These are phyloP conservation scores for Firmiana major DNA, from an alignment of 345 rosid species.

Conservation along the genomic window DNA sequence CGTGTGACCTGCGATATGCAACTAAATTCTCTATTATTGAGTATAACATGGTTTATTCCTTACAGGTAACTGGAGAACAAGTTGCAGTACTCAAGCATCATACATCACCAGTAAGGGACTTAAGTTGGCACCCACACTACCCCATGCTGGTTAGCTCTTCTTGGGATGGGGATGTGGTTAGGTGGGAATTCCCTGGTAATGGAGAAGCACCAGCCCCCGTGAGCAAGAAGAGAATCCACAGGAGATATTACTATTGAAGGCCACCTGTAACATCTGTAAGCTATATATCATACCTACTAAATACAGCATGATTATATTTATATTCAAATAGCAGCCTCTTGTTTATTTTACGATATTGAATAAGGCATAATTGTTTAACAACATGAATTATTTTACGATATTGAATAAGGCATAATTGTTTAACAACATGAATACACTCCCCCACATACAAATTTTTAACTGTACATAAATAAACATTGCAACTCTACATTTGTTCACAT, in stretches of 20 bases:
- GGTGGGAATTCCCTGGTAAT: conserved; percentile 67
- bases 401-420: background rate
- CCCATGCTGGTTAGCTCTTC: conserved; percentile 90
- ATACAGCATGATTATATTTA: background rate
- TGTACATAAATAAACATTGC: conserved; percentile 20
- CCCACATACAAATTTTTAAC: background rate
- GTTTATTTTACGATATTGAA: background rate
- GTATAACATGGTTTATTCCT: background rate
- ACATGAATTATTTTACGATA: background rate
- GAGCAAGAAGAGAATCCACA: conserved; percentile 41
- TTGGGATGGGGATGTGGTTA: conserved; percentile 84
- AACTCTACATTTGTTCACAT: background rate
- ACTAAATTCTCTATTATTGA: background rate
- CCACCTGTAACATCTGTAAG: background rate
- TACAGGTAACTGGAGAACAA: conserved; percentile 67
- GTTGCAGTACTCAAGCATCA: conserved; percentile 70
- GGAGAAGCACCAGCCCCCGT: conserved; percentile 40
- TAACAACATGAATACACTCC: background rate
- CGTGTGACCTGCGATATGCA: background rate
- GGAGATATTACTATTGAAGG: conserved; percentile 39
- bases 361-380: background rate
- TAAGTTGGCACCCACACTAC: conserved; percentile 83
- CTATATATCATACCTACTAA: background rate
- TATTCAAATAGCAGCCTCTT: background rate
- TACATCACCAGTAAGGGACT: conserved; percentile 75